Base-by-base conservation (phyloP, 495 filamentous ascomycete species). In the Arthonia radiata region DNA sequence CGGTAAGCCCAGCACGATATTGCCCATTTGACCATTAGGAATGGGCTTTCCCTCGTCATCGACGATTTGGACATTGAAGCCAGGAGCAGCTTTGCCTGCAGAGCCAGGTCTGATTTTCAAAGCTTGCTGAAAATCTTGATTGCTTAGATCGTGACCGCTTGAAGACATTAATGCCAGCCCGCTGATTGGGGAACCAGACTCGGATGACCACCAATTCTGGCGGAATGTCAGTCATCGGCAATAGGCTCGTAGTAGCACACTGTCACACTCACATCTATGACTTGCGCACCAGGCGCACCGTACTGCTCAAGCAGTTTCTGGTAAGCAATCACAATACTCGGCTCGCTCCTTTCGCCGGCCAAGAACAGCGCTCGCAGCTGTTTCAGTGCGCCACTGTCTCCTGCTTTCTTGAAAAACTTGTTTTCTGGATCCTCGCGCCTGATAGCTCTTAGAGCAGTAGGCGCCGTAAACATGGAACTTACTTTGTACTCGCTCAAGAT, bases 201-300 rank as follows among this genome's bases (percentile, higher is more conserved):
- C 82, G 1, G 77, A 83, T 3, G 76, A 83, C 82, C 82, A 93
- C 82, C 82, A 93, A 41, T 92, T 90, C 43, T n/a, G n/a, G n/a
- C n/a, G n/a, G n/a, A n/a, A n/a, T n/a, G n/a, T n/a, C n/a, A n/a
- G n/a, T n/a, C n/a, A n/a, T n/a, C n/a, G n/a, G n/a, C n/a, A n/a
- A n/a, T n/a, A n/a, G n/a, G n/a, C n/a, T n/a, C n/a, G n/a, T n/a
- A n/a, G n/a, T n/a, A n/a, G n/a, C n/a, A n/a, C n/a, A n/a, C n/a
- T n/a, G n/a, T n/a, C n/a, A n/a, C n/a, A n/a, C n/a, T n/a, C n/a
- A n/a, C n/a, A n/a, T 93, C 82, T 27, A 91, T 57, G 10, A 92
- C 75, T 15, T 61, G 50, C 0, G 78, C 67, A 16, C 59, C 58
- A 1, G 48, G 50, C 0, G 66, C 63, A 19, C 61, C 70, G 35